Evolutionary conservation across 192 early-diverging fungal species (phyloP).

Genomic region (Geranomyces variabilis): DNA sequence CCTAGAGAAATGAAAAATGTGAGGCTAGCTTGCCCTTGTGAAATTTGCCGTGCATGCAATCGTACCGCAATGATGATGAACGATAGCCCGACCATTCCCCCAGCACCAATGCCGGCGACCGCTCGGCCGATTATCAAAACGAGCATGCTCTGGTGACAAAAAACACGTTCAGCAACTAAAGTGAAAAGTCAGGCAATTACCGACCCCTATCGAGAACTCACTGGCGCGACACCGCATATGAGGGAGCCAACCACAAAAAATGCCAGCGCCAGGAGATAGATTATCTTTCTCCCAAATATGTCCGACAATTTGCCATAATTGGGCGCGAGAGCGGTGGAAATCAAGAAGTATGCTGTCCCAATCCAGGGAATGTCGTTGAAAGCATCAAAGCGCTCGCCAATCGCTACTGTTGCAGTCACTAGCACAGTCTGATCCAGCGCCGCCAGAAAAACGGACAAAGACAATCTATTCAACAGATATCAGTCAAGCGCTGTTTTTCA

Average conservation of each 20-base stretch:
- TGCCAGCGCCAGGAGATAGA: conserved; percentile 68
- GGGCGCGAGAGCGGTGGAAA: neutral
- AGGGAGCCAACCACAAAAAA: conserved; percentile 79
- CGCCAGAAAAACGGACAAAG: conserved; percentile 69
- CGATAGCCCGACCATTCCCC: conserved; percentile 78
- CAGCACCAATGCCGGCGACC: conserved; percentile 79
- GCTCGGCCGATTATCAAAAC: conserved; percentile 72
- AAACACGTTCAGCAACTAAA: too few species aligned
- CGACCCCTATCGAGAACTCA: too few species aligned
- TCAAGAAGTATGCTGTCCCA: neutral
- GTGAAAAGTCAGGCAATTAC: too few species aligned
- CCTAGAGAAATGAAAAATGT: too few species aligned
- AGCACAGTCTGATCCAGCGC: conserved; percentile 80
- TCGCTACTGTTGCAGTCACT: too few species aligned
- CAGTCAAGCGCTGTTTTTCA: too few species aligned
- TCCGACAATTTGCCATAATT: conserved; percentile 59
- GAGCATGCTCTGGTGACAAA: too few species aligned
- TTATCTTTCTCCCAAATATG: conserved; percentile 81
- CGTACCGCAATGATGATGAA: too few species aligned
- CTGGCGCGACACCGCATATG: conserved; percentile 77
- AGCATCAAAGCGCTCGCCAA: too few species aligned
- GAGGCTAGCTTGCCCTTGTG: too few species aligned
- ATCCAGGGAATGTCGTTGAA: neutral
- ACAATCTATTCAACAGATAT: too few species aligned
- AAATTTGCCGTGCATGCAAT: too few species aligned